Evolutionary conservation across 192 early-diverging fungal genomes (phyloP).

Genomic region (Powellomyces hirtus): DNA sequence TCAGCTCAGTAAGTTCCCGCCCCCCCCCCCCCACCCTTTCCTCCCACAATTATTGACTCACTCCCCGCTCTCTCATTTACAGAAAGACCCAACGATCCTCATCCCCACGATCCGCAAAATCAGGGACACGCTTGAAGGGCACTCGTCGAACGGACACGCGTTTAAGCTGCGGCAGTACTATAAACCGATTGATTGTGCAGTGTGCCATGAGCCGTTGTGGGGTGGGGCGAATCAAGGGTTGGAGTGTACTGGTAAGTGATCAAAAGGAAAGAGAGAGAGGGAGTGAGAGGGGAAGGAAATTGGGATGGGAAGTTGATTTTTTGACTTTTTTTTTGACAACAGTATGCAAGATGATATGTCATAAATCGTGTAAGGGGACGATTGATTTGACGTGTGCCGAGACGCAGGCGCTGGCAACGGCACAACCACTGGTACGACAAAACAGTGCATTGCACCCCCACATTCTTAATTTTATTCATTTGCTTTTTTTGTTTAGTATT

Average conservation of each 20-base stretch:
- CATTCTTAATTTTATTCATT: background rate
- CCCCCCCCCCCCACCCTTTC: no score
- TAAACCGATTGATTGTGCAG: slow-evolving; percentile 51
- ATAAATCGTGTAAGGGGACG: slow-evolving; percentile 31
- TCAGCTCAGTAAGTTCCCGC: no score
- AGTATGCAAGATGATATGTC: slow-evolving; percentile 47
- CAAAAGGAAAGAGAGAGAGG: background rate
- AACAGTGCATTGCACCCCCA: no score
- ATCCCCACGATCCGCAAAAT: no score
- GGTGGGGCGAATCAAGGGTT: slow-evolving; percentile 44
- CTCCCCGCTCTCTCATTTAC: no score
- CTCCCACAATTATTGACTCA: no score
- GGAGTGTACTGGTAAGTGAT: slow-evolving; percentile 45
- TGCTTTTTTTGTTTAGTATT: slow-evolving; percentile 37
- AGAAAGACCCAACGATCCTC: no score
- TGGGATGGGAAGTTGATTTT: background rate
- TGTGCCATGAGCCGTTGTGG: slow-evolving; percentile 53
- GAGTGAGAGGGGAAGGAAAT: no score
- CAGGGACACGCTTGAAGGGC: no score
- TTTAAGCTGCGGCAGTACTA: slow-evolving; percentile 44
- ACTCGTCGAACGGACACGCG: no score
- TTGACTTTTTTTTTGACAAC: background rate
- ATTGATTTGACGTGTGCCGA: slow-evolving; percentile 44
- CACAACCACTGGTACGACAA: slow-evolving; percentile 34
- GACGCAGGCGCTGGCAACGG: slow-evolving; percentile 30